These are phyloP conservation scores for Globisporangium paroecandrum DNA, from an alignment of 352 stramenopile genomes.

Conservation along the genomic window DNA sequence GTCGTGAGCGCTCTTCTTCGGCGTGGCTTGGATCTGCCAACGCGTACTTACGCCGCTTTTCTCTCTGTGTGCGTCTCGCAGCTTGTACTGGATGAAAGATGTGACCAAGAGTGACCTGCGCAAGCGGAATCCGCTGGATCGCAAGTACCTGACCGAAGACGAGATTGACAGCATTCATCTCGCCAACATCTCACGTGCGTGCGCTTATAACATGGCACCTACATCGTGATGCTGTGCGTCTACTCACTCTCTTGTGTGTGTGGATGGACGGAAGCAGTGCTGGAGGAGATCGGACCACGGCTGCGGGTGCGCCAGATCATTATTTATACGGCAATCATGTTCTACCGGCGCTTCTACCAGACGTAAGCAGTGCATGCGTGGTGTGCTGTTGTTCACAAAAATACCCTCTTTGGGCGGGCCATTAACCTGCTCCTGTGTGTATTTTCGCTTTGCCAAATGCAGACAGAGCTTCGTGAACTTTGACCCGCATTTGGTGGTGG, in stretches of 20 bases:
- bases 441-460: constrained; percentile 2
- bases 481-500: constrained; percentile 81
- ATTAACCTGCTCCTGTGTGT: neutral
- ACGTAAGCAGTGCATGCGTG: constrained; percentile 36
- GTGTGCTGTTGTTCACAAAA: neutral
- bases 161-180: constrained; percentile 89
- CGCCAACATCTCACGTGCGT: constrained; percentile 78
- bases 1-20: neutral
- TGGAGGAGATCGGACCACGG: constrained; percentile 80
- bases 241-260: neutral
- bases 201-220: neutral
- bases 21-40: neutral
- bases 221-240: neutral
- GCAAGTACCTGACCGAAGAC: constrained; percentile 68
- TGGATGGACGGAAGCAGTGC: constrained; percentile 33
- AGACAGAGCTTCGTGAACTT: constrained; percentile 90
- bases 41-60: neutral
- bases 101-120: constrained; percentile 70
- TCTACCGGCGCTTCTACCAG: constrained; percentile 89
- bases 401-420: neutral
- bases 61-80: constrained; percentile 13
- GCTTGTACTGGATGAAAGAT: constrained; percentile 89
- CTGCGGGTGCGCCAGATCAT: constrained; percentile 86
- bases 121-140: constrained; percentile 76
- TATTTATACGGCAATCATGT: constrained; percentile 89